A percentile compares a stretch with the other conserved stretches of the same genome.
phyloP scores from a whole-genome alignment of 495 filamentous ascomycete species.

The Hypoxylon fuscum region DNA sequence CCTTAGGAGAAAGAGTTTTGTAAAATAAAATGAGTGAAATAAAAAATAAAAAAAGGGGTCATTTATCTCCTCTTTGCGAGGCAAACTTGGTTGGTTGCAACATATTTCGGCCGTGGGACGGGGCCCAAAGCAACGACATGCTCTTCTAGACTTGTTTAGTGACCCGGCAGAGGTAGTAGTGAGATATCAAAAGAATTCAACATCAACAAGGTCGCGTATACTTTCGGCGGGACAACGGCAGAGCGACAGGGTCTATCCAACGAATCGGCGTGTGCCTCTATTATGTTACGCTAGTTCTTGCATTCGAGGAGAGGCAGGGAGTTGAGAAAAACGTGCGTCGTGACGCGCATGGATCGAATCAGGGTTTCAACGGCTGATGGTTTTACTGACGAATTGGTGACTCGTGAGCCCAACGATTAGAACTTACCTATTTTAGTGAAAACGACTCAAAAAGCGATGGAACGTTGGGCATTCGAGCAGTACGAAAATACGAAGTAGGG shows the following conservation, averaged over 20 bases:
- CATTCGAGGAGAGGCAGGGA: slow-evolving; percentile 34
- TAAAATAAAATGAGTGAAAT: slow-evolving; percentile 10
- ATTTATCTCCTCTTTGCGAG: slow-evolving; percentile 19
- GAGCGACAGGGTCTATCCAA: slow-evolving; percentile 25
- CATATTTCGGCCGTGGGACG: slow-evolving; percentile 20
- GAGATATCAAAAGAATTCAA: slow-evolving; percentile 22
- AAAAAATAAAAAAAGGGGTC: slow-evolving; percentile 15
- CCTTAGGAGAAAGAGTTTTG: slow-evolving; percentile 3
- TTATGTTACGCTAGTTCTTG: slow-evolving; percentile 29
- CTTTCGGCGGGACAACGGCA: slow-evolving; percentile 21
- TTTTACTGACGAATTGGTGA: slow-evolving; percentile 6
- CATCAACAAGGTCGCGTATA: slow-evolving; percentile 25
- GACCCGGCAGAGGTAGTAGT: slow-evolving; percentile 9
- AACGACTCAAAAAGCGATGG: slow-evolving; percentile 10
- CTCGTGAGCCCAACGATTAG: slow-evolving; percentile 23
- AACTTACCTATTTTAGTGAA: slow-evolving; percentile 8
- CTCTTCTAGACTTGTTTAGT: slow-evolving; percentile 24
- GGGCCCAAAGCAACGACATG: slow-evolving; percentile 25
- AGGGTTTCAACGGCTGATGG: slow-evolving; percentile 16
- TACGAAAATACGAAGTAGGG: slow-evolving; percentile 9
- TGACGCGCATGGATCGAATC: slow-evolving; percentile 39
- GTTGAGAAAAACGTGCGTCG: slow-evolving; percentile 27
- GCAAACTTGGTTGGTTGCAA: slow-evolving; percentile 31
- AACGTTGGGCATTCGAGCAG: slow-evolving; percentile 24
- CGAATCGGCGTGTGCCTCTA: slow-evolving; percentile 32